A percentile compares a stretch with the other conserved stretches of the same genome.
These are phyloP conservation scores for Neonectria neomacrospora DNA, from an alignment of 2,329 filamentous ascomycete species.

Conservation along the genomic window DNA sequence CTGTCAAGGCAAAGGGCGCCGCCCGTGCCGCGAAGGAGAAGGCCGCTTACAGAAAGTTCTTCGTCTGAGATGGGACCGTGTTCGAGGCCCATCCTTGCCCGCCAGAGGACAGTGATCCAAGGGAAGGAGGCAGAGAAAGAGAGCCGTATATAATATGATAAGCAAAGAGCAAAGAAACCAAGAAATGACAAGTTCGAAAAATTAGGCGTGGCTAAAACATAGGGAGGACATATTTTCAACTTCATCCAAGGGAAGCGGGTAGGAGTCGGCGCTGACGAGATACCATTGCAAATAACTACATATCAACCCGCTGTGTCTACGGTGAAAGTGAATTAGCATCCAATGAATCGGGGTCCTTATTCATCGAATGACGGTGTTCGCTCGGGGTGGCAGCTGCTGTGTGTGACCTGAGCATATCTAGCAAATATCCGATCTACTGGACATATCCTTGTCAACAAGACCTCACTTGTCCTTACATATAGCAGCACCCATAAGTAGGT, in stretches of 20 bases:
- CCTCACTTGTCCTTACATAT: background rate
- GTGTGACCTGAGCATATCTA: slow-evolving; percentile 1
- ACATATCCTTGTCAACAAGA: background rate
- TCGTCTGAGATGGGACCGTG: slow-evolving; percentile 57
- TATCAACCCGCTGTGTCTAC: background rate
- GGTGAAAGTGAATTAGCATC: slow-evolving; percentile 5
- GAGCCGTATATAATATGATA: slow-evolving; percentile 17
- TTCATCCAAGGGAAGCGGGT: slow-evolving; percentile 42
- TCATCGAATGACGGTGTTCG: background rate
- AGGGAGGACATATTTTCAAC: slow-evolving; percentile 38
- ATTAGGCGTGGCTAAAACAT: slow-evolving; percentile 25
- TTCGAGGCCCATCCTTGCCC: background rate
- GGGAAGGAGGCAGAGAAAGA: slow-evolving; percentile 17
- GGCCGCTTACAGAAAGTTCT: slow-evolving; percentile 93
- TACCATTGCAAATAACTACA: slow-evolving; percentile 43
- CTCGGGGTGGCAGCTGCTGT: background rate
- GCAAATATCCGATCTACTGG: background rate
- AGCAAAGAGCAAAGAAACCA: slow-evolving; percentile 28
- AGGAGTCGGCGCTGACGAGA: slow-evolving; percentile 47
- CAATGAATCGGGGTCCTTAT: background rate
- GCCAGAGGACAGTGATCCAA: background rate
- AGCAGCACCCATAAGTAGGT: background rate
- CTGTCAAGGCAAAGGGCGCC: slow-evolving; percentile 80
- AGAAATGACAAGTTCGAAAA: slow-evolving; percentile 23
- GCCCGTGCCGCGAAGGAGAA: slow-evolving; percentile 88